Conservation (phyloP, 1,284 basidiomycete species). For the Sphaerobolus stellatus region DNA sequence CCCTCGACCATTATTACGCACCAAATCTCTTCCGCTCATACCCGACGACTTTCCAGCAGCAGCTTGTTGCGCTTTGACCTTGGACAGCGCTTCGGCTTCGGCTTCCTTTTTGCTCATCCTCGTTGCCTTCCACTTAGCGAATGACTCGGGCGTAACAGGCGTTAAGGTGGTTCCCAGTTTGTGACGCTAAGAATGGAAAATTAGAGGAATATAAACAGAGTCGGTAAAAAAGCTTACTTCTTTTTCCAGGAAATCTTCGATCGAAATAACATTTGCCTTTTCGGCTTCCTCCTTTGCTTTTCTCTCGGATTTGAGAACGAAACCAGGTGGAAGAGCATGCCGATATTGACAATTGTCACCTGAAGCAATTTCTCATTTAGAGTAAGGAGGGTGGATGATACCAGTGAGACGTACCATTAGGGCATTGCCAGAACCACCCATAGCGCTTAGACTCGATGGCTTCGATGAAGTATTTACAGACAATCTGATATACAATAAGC, state of each 20-base stretch:
- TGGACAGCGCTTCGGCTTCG: slow-evolving; percentile 76
- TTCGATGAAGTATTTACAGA: slow-evolving; percentile 96
- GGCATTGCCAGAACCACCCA: slow-evolving; percentile 94
- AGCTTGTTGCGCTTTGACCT: slow-evolving; percentile 82
- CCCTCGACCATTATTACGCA: too few species aligned
- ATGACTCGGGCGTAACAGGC: slow-evolving; percentile 92
- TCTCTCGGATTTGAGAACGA: slow-evolving; percentile 89
- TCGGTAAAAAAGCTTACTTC: slow-evolving; percentile 55
- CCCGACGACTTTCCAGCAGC: slow-evolving; percentile 90
- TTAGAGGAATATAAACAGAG: neutral
- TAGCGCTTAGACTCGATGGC: slow-evolving; percentile 93
- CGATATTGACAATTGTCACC: slow-evolving; percentile 89
- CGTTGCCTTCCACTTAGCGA: slow-evolving; percentile 94
- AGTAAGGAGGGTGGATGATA: too few species aligned
- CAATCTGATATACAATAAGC: slow-evolving; percentile 59
- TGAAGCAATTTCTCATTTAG: slow-evolving; percentile 2
- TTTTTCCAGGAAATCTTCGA: slow-evolving; percentile 97
- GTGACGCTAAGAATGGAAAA: slow-evolving; percentile 64
- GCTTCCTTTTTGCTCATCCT: slow-evolving; percentile 90
- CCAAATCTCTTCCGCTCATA: slow-evolving; percentile 95
- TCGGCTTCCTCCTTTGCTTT: slow-evolving; percentile 84
- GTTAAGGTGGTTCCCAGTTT: slow-evolving; percentile 91
- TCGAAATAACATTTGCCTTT: slow-evolving; percentile 85
- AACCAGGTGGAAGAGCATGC: slow-evolving; percentile 94
- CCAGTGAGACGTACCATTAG: slow-evolving; percentile 51